phyloP scores from a whole-genome alignment of 2,329 filamentous ascomycete species.

The Aphanocladium album region DNA sequence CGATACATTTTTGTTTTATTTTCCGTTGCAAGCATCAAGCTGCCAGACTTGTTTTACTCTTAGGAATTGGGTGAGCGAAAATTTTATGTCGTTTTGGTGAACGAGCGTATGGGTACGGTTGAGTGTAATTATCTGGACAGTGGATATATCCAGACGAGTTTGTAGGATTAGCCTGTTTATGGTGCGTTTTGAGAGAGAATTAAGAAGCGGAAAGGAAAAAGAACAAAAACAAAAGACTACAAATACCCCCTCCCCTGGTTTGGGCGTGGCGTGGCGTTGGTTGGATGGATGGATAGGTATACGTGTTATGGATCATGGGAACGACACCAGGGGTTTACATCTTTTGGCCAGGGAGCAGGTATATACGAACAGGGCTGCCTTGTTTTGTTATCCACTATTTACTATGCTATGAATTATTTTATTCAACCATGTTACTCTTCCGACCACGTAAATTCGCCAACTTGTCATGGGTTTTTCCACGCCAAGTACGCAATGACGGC shows the following conservation, averaged over 20 bases:
- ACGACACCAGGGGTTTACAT: background rate
- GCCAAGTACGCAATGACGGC: background rate
- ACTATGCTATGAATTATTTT: background rate
- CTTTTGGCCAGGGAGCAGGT: background rate
- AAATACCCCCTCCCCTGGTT: conserved; percentile 3
- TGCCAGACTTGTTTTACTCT: conserved; percentile 6
- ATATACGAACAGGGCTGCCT: background rate
- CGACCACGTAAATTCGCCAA: too few species aligned
- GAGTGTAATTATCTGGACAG: too few species aligned
- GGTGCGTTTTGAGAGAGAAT: background rate
- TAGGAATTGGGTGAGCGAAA: background rate
- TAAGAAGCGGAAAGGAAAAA: background rate
- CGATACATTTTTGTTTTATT: background rate
- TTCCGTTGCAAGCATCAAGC: background rate
- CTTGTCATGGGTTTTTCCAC: background rate
- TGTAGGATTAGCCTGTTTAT: background rate
- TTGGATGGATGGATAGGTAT: background rate
- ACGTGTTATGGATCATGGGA: background rate
- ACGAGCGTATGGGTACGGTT: too few species aligned
- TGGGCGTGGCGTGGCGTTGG: conserved; percentile 1
- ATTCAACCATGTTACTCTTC: too few species aligned
- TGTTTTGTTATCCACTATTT: background rate
- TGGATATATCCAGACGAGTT: background rate
- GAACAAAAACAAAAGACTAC: background rate
- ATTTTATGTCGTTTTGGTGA: background rate